Conservation (phyloP, 192 early-diverging fungal species). For the Gorgonomyces haynaldii region DNA sequence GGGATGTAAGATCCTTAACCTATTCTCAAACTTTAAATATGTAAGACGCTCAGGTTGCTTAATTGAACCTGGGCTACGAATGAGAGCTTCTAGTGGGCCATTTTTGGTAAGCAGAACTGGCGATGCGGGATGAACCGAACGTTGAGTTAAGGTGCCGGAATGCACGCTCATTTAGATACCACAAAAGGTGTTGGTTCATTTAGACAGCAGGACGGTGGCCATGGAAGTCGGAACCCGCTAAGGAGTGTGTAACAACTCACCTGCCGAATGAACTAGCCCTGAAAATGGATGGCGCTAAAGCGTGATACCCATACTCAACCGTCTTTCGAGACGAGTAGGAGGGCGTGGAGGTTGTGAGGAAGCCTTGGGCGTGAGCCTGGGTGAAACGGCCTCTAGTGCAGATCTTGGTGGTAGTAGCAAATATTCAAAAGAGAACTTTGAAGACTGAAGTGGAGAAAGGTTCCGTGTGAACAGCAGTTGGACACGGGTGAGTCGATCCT, state of each 20-base stretch:
- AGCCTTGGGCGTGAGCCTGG: conserved; percentile 49
- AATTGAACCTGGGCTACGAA: conserved; percentile 53
- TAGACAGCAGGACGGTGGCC: conserved; percentile 74
- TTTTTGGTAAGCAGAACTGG: conserved; percentile 86
- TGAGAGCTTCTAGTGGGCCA: conserved; percentile 79
- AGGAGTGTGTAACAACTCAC: conserved; percentile 62
- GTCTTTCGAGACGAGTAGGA: conserved; percentile 59
- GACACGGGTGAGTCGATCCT: conserved; percentile 70
- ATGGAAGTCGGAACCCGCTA: conserved; percentile 76
- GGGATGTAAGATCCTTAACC: conserved; percentile 62
- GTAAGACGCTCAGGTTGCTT: conserved; percentile 62
- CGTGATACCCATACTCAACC: conserved; percentile 62
- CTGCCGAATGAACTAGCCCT: conserved; percentile 56
- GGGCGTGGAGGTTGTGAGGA: conserved; percentile 52
- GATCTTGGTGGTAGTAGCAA: conserved; percentile 74
- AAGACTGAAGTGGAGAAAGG: conserved; percentile 77
- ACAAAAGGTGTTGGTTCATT: conserved; percentile 74
- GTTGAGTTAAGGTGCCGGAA: conserved; percentile 61
- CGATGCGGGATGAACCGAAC: conserved; percentile 79
- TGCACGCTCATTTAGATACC: conserved; percentile 61
- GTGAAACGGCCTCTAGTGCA: conserved; percentile 58
- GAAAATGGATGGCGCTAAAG: conserved; percentile 73
- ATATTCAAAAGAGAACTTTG: conserved; percentile 73
- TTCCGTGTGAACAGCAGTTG: conserved; percentile 63
- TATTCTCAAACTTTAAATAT: conserved; percentile 80